Percentiles rank a stretch among this genome's conserved stretches.
Conservation (phyloP, 129 eudicot genomes). For the Rutidosis leptorrhynchoides region DNA sequence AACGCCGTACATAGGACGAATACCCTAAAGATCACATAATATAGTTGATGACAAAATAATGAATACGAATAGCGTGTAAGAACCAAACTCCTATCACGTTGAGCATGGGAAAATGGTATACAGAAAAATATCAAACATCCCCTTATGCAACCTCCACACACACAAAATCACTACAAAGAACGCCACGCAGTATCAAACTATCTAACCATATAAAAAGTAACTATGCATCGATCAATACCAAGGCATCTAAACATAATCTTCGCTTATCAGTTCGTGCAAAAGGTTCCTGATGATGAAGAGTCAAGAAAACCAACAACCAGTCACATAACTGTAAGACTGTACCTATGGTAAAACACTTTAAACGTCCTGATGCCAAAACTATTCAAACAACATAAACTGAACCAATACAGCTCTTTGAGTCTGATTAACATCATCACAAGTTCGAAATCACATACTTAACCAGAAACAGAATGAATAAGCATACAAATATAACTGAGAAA, state of each 20-base stretch:
- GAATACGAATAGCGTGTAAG: background rate
- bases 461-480: background rate
- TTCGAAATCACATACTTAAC: constrained; percentile 4
- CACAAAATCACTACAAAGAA: background rate
- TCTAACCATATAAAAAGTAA: background rate
- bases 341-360: too few relatives aligned
- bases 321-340: background rate
- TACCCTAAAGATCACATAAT: background rate
- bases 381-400: background rate
- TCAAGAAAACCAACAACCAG: constrained; percentile 10
- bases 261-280: background rate
- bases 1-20: background rate
- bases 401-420: background rate
- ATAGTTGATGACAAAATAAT: background rate
- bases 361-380: constrained; percentile 3
- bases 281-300: background rate
- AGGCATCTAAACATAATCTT: background rate
- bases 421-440: background rate
- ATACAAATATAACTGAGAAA: background rate
- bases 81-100: background rate
- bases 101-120: background rate
- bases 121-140: background rate
- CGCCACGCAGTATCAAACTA: background rate
- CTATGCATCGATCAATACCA: background rate
- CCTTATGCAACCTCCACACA: background rate